phyloP scores from a whole-genome alignment of 352 stramenopile genomes.

The Phytophthora hybrid region DNA sequence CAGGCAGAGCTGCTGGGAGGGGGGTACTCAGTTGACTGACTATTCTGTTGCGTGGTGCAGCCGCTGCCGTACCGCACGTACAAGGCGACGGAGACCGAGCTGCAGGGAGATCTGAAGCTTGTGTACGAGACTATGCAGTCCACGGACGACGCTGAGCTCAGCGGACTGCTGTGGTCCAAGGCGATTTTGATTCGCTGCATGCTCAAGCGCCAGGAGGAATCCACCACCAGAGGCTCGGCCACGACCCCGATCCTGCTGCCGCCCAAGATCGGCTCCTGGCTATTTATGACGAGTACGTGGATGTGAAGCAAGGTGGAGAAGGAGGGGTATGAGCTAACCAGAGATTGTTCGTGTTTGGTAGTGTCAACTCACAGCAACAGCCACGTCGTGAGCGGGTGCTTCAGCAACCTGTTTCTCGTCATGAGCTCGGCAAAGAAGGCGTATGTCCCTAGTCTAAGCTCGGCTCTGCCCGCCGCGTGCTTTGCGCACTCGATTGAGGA shows the following conservation, averaged over 20 bases:
- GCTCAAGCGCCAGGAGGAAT: constrained; percentile 40
- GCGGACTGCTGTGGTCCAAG: constrained; percentile 75
- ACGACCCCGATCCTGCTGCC: constrained; percentile 47
- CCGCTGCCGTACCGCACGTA: constrained; percentile 65
- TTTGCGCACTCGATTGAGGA: constrained; percentile 66
- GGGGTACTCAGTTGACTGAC: constrained; percentile 22
- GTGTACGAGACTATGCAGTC: constrained; percentile 77
- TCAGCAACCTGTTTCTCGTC: constrained; percentile 76
- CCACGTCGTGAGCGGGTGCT: constrained; percentile 74
- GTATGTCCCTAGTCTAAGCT: constrained; percentile 37
- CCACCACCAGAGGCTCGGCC: constrained; percentile 14
- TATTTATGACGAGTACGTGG: constrained; percentile 81
- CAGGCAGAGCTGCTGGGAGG: neutral
- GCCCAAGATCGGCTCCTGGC: constrained; percentile 71
- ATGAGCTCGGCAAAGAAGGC: constrained; percentile 33
- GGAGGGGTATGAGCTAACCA: neutral
- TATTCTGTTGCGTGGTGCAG: constrained; percentile 26
- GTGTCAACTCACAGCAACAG: constrained; percentile 78
- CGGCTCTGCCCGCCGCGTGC: constrained; percentile 56
- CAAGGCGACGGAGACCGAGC: constrained; percentile 62
- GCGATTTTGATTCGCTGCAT: constrained; percentile 69
- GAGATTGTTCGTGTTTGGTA: constrained; percentile 30
- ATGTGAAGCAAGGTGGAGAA: neutral
- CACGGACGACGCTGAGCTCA: constrained; percentile 57
- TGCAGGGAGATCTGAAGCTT: constrained; percentile 58